Evolutionary conservation across 2,329 filamentous ascomycete species (phyloP).

Genomic region (Xylaria digitata): DNA sequence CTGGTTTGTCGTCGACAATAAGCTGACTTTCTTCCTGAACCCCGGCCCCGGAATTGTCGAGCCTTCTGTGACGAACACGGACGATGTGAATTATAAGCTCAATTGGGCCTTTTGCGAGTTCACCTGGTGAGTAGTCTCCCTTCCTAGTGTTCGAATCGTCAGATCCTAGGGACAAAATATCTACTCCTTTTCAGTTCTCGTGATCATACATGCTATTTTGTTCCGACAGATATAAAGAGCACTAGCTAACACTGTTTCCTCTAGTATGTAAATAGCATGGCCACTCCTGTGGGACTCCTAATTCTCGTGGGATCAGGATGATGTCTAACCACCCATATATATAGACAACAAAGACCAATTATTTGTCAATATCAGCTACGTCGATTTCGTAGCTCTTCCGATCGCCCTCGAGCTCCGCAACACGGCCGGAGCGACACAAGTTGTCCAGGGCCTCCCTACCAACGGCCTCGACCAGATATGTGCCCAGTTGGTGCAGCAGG

Average conservation of each 20-base stretch:
- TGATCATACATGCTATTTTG: neutral
- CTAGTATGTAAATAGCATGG: conserved; percentile 28
- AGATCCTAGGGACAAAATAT: neutral
- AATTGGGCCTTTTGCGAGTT: conserved; percentile 74
- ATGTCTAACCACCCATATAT: conserved; percentile 16
- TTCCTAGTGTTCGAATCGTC: neutral
- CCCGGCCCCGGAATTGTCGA: conserved; percentile 78
- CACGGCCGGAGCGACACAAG: conserved; percentile 56
- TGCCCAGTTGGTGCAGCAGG: conserved; percentile 58
- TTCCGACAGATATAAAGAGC: neutral
- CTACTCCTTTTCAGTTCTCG: neutral
- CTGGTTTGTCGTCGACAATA: conserved; percentile 73
- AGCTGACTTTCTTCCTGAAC: conserved; percentile 76
- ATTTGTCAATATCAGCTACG: conserved; percentile 77
- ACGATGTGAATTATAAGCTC: conserved; percentile 70
- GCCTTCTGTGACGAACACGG: conserved; percentile 75
- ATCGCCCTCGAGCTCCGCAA: conserved; percentile 66
- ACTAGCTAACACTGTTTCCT: conserved; percentile 15
- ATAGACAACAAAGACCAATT: conserved; percentile 71
- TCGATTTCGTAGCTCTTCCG: conserved; percentile 79
- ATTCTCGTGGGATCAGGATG: neutral
- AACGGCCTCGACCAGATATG: conserved; percentile 61
- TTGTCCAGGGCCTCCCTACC: conserved; percentile 61
- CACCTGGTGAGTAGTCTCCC: conserved; percentile 33
- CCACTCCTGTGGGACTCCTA: neutral